Conservation (phyloP, 2,329 filamentous ascomycete species). For the Nemania bipapillata region DNA sequence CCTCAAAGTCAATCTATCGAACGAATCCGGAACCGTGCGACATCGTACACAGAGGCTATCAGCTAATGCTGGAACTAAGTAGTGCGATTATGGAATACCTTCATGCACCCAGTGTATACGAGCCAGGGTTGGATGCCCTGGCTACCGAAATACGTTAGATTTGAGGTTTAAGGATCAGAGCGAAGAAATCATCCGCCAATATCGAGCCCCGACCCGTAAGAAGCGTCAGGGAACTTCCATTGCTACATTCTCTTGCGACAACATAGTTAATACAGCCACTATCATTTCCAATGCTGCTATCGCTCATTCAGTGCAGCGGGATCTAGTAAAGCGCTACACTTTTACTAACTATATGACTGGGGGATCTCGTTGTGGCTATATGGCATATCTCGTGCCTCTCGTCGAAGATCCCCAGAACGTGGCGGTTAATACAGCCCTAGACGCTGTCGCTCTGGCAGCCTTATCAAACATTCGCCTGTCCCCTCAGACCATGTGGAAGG, state of each 20-base stretch:
- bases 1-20: background rate
- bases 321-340: background rate
- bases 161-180: conserved; percentile 13
- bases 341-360: conserved; percentile 5
- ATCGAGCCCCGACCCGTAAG: background rate
- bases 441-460: conserved; percentile 8
- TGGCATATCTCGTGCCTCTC: conserved; percentile 3
- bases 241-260: background rate
- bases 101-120: conserved; percentile 15
- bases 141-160: conserved; percentile 10
- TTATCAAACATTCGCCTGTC: conserved; percentile 11
- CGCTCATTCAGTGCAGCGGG: background rate
- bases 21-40: background rate
- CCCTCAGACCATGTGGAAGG: background rate
- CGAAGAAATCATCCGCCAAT: conserved; percentile 8
- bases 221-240: background rate
- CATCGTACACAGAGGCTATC: background rate
- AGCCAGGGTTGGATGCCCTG: background rate
- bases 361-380: conserved; percentile 2
- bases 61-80: background rate
- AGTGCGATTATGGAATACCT: conserved; percentile 11
- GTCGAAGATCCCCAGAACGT: conserved; percentile 2
- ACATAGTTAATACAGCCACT: background rate
- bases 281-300: background rate
- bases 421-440: conserved; percentile 1